phyloP scores from a whole-genome alignment of 805 yeast genomes.

The Saturnispora saitoi region DNA sequence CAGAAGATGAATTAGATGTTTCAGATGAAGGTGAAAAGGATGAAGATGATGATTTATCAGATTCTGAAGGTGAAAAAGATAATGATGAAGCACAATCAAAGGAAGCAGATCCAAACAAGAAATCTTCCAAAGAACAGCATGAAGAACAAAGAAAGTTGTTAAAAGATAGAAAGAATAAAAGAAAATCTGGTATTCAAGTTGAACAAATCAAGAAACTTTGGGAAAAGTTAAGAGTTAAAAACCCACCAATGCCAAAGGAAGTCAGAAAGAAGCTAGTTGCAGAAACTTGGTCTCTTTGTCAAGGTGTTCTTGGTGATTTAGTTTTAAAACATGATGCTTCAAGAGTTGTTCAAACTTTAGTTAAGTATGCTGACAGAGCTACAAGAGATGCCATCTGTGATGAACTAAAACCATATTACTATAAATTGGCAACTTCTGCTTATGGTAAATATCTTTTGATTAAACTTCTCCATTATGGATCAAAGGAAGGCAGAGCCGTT shows the following conservation, averaged over 20 bases:
- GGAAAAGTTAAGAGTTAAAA: conserved; percentile 85
- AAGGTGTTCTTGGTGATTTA: conserved; percentile 70
- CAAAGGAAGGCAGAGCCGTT: conserved; percentile 65
- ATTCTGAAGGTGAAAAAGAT: conserved; percentile 23
- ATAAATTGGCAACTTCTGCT: conserved; percentile 79
- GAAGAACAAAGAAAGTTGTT: conserved; percentile 73
- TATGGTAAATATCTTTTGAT: conserved; percentile 90
- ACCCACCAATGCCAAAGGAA: conserved; percentile 69
- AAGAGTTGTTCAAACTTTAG: conserved; percentile 87
- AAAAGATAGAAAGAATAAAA: conserved; percentile 75
- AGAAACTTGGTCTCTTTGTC: conserved; percentile 77
- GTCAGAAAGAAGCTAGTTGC: conserved; percentile 69
- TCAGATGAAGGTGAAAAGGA: conserved; percentile 25
- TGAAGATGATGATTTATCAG: conserved; percentile 23
- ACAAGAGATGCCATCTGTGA: conserved; percentile 63
- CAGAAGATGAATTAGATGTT: conserved; percentile 25
- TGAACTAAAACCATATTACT: conserved; percentile 67
- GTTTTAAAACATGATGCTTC: conserved; percentile 95
- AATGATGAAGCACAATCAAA: conserved; percentile 19
- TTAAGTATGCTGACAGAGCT: conserved; percentile 75
- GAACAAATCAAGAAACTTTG: conserved; percentile 78
- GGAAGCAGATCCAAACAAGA: conserved; percentile 29
- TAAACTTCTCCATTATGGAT: conserved; percentile 86
- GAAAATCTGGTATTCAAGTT: conserved; percentile 82
- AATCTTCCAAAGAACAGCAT: conserved; percentile 58